phyloP scores from a whole-genome alignment of 805 yeast genomes.

The Metschnikowia bowlesiae region DNA sequence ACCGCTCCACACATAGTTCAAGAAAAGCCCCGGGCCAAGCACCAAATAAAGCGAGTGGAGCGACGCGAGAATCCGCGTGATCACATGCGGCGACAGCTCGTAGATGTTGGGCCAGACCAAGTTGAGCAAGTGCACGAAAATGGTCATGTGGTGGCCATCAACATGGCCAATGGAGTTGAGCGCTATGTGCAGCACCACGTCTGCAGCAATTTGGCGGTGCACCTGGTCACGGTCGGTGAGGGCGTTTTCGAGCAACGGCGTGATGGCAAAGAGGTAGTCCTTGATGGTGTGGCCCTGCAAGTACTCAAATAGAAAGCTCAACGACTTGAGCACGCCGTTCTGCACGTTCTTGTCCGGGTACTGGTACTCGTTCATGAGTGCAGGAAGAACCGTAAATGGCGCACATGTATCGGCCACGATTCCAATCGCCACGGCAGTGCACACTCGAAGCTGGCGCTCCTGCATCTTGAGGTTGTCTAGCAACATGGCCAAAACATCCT shows the following conservation, averaged over 20 bases:
- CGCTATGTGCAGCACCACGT: conserved; percentile 78
- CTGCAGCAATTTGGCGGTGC: conserved; percentile 93
- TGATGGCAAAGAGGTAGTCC: conserved; percentile 76
- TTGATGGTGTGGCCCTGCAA: conserved; percentile 69
- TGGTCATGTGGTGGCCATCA: conserved; percentile 55
- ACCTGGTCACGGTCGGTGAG: conserved; percentile 85
- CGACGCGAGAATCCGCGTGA: conserved; percentile 73
- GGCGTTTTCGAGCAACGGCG: conserved; percentile 84
- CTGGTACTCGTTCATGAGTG: conserved; percentile 90
- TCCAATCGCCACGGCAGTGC: conserved; percentile 97
- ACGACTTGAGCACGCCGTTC: conserved; percentile 88
- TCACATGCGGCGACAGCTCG: conserved; percentile 96
- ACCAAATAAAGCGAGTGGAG: conserved; percentile 67
- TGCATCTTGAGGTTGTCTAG: conserved; percentile 84
- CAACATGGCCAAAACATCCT: conserved; percentile 81
- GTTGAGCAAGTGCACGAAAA: conserved; percentile 78
- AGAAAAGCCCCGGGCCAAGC: conserved; percentile 69
- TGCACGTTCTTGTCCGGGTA: conserved; percentile 91
- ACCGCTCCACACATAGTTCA: conserved; percentile 83
- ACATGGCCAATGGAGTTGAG: conserved; percentile 72
- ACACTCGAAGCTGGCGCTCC: conserved; percentile 93
- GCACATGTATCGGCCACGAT: conserved; percentile 91
- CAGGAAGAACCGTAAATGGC: conserved; percentile 91
- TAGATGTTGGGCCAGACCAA: conserved; percentile 81
- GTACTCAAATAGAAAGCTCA: conserved; percentile 89